phyloP scores from a whole-genome alignment of 768 basidiomycete genomes.

The Tephrocybe sp. region DNA sequence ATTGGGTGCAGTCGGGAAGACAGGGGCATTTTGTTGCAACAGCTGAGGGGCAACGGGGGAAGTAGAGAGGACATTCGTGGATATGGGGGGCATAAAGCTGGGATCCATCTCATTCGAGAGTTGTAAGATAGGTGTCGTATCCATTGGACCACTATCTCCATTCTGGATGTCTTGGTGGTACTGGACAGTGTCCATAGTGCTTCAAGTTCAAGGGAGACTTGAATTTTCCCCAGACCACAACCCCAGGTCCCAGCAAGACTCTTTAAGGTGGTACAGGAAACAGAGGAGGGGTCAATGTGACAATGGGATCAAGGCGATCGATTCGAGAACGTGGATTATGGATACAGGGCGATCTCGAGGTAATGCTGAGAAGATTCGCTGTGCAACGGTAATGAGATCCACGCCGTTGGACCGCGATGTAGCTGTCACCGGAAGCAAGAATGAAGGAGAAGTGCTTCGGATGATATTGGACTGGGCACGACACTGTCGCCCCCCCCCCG shows the following conservation, averaged over 20 bases:
- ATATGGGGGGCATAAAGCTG: constrained; percentile 20
- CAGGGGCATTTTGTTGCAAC: constrained; percentile 31
- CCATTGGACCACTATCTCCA: constrained; percentile 32
- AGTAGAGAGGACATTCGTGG: constrained; percentile 18
- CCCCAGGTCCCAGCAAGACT: constrained; percentile 7
- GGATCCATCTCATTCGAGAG: constrained; percentile 25
- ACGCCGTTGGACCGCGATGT: constrained; percentile 13
- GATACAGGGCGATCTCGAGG: constrained; percentile 18
- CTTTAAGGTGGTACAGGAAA: constrained; percentile 12
- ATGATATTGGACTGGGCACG: constrained; percentile 5
- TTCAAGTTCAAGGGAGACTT: constrained; percentile 14
- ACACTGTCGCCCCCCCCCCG: neutral
- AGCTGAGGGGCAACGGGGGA: constrained; percentile 23
- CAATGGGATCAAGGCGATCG: constrained; percentile 23
- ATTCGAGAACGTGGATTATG: constrained; percentile 18
- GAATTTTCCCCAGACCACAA: constrained; percentile 6
- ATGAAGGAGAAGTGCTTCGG: constrained; percentile 10
- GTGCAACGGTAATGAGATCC: constrained; percentile 15
- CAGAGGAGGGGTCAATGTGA: constrained; percentile 15
- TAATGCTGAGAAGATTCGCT: constrained; percentile 14
- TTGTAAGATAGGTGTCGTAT: constrained; percentile 31
- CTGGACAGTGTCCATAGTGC: constrained; percentile 23
- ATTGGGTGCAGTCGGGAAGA: constrained; percentile 34
- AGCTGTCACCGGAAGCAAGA: constrained; percentile 6
- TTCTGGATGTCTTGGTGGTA: constrained; percentile 33